Conservation (phyloP, 441 rosid genomes). For the Mallotus japonicus region DNA sequence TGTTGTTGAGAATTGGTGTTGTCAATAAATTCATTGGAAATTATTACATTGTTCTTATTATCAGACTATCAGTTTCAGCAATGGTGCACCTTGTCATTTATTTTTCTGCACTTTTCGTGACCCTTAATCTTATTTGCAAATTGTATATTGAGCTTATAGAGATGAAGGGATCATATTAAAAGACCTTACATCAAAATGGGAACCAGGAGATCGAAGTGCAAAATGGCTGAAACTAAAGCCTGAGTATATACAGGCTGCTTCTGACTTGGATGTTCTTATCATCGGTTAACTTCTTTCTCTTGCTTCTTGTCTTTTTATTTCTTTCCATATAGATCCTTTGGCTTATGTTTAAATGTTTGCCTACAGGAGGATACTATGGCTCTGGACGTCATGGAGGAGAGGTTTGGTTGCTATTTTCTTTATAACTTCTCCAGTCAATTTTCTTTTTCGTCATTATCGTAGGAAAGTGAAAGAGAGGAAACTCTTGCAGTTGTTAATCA, state of each 20-base stretch:
- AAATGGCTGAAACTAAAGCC: conserved; percentile 98
- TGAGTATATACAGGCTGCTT: conserved; percentile 74
- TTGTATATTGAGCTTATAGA: conserved; percentile 33
- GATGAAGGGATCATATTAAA: conserved; percentile 92
- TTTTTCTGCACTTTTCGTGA: conserved; percentile 1
- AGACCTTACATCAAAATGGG: conserved; percentile 95
- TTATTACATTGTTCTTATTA: background rate
- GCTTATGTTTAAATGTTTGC: conserved; percentile 16
- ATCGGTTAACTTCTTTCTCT: conserved; percentile 52
- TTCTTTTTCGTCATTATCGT: background rate
- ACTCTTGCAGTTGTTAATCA: background rate
- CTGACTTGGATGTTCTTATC: conserved; percentile 91
- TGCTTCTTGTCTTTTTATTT: background rate
- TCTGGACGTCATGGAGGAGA: conserved; percentile 98
- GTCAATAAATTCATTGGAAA: background rate
- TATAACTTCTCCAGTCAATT: conserved; percentile 5
- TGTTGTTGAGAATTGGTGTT: background rate
- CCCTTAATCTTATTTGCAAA: background rate
- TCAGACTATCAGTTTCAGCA: background rate
- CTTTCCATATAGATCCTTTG: background rate
- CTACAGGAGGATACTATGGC: conserved; percentile 94
- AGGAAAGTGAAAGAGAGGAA: background rate
- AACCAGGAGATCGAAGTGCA: conserved; percentile 96
- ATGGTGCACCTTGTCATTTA: background rate
- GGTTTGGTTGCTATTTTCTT: conserved; percentile 37